Evolutionary conservation across 441 rosid species (phyloP).

Genomic region (Euphorbia celastroides): DNA sequence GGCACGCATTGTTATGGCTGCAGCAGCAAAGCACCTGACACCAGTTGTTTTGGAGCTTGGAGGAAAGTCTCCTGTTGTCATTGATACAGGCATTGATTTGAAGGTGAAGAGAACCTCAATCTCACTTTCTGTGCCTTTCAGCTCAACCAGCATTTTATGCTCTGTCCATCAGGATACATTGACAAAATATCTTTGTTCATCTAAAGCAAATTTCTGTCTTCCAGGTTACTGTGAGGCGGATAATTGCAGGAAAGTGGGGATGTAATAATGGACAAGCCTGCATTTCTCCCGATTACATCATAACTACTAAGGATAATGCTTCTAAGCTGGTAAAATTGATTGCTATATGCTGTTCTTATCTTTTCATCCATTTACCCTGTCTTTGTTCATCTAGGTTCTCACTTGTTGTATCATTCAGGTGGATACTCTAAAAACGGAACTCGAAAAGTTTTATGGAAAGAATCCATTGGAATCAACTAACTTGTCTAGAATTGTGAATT

Average conservation of each 20-base stretch:
- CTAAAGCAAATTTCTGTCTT: conserved; percentile 14
- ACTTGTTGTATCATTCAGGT: conserved; percentile 38
- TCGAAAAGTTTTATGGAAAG: conserved; percentile 73
- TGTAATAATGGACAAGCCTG: conserved; percentile 74
- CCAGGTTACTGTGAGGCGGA: conserved; percentile 59
- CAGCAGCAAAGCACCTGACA: conserved; percentile 81
- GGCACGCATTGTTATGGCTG: conserved; percentile 73
- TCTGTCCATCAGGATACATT: background rate
- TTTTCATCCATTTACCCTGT: background rate
- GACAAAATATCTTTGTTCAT: conserved; percentile 1
- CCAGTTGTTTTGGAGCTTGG: conserved; percentile 78
- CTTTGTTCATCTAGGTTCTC: conserved; percentile 13
- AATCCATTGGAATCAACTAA: conserved; percentile 76
- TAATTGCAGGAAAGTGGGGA: conserved; percentile 70
- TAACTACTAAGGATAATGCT: conserved; percentile 56
- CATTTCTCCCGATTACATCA: conserved; percentile 55
- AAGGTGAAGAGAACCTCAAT: conserved; percentile 28
- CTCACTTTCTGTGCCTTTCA: background rate
- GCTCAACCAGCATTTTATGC: background rate
- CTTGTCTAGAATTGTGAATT: conserved; percentile 76
- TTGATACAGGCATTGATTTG: conserved; percentile 52
- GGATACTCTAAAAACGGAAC: conserved; percentile 53
- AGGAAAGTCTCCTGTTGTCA: conserved; percentile 64
- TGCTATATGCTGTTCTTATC: conserved; percentile 1
- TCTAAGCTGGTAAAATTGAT: conserved; percentile 45